Evolutionary conservation across 1,284 basidiomycete species (phyloP).

Genomic region (Golubevia sp.): DNA sequence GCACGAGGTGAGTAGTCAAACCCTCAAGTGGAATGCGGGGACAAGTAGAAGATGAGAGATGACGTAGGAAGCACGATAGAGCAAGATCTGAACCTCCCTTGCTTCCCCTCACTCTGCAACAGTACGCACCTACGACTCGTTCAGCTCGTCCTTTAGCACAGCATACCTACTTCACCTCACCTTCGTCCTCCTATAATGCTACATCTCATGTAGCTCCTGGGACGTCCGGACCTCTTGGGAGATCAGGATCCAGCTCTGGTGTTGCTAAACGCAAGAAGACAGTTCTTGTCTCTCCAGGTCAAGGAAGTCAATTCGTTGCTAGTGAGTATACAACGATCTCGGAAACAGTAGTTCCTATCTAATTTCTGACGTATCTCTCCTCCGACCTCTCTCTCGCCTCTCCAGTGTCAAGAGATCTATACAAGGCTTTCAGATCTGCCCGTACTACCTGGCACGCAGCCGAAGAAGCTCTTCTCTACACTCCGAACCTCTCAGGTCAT

Average conservation of each 20-base stretch:
- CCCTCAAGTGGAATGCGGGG: background rate
- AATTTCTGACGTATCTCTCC: no score
- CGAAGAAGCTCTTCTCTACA: slow-evolving; percentile 44
- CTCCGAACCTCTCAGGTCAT: slow-evolving; percentile 14
- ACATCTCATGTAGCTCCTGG: slow-evolving; percentile 42
- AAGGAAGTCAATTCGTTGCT: slow-evolving; percentile 57
- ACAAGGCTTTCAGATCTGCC: slow-evolving; percentile 41
- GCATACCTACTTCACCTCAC: slow-evolving; percentile 51
- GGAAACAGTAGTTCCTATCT: no score
- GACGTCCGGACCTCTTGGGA: slow-evolving; percentile 20
- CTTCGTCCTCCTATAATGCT: slow-evolving; percentile 52
- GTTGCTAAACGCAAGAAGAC: slow-evolving; percentile 26
- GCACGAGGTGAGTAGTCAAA: slow-evolving; percentile 23
- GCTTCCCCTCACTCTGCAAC: background rate
- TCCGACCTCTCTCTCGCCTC: no score
- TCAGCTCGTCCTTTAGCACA: slow-evolving; percentile 31
- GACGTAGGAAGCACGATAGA: no score
- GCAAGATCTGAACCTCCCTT: background rate
- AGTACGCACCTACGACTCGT: slow-evolving; percentile 18
- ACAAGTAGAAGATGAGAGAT: no score
- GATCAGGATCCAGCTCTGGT: slow-evolving; percentile 15
- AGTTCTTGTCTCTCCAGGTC: slow-evolving; percentile 53
- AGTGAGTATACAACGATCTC: no score
- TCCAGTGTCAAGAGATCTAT: slow-evolving; percentile 56
- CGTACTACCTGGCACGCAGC: slow-evolving; percentile 50